Evolutionary conservation across 345 rosid genomes (phyloP), one percentile per base, ranked within the genome.

Genomic region (Limnanthes douglasii): DNA sequence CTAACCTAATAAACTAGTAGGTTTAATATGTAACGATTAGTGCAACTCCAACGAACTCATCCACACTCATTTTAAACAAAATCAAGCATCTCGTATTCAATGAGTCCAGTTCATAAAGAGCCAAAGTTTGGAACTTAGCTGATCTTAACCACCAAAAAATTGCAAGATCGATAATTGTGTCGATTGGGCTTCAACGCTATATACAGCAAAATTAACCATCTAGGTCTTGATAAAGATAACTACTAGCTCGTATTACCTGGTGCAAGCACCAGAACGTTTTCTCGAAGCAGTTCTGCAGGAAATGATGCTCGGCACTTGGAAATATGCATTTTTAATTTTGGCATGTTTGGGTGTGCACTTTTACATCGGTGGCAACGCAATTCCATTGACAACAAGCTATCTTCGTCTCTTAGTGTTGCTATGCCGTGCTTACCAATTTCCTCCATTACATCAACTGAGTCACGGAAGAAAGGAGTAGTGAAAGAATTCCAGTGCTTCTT

Each of bases 401-500:
- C 63, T 0, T 79, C 62, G 3, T 57, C 68, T 31, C 40, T 59
- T 30, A 68, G 5, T 8, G 51, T 54, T 37, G 84, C 86, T 48
- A 57, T 62, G 26, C 94, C 85, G 1, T 66, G 55, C 26, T 44
- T 60, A 24, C 38, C 57, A 5, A 84, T 56, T 60, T 80, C 95
- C 53, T 77, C 82, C 10, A 84, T 50, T 24, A 90, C 86, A 41
- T 84, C 95, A 1, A 70, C 69, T 1, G 95, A 84, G 61, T 84
- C 86, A 22, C 72, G 74, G 23, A 79, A 90, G 49, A 90, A 84
- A 0, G 67, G 60, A 6, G 86, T 56, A 21, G 62, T 84, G 64
- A 90, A 84, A 2, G 95, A 68, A 65, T 84, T 83, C 98, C 95
- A 90, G 26, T 84, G 95, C 63, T 77, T 83, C 69, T 84, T 90